Conservation (phyloP, 345 rosid genomes). For the Salix purpurea region DNA sequence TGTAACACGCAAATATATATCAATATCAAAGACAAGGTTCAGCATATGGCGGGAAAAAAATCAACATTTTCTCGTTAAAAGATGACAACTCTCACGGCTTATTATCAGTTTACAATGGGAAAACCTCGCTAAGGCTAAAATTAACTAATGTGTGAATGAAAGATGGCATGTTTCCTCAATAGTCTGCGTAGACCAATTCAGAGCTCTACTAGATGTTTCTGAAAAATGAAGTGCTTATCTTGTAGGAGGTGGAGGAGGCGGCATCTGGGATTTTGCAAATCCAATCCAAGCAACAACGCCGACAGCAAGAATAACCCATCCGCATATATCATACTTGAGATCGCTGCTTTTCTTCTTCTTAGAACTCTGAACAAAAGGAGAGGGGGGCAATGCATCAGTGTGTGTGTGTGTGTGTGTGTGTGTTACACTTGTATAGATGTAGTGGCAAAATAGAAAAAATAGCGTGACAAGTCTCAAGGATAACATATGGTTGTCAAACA, state of each 20-base stretch:
- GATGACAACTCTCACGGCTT: background rate
- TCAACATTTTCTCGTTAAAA: background rate
- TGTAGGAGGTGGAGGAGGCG: slow-evolving; percentile 37
- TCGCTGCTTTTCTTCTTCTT: slow-evolving; percentile 69
- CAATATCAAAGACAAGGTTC: background rate
- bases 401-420: no score
- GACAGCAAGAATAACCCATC: slow-evolving; percentile 81
- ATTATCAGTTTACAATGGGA: slow-evolving; percentile 7
- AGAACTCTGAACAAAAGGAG: slow-evolving; percentile 23
- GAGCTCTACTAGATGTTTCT: background rate
- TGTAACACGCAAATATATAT: background rate
- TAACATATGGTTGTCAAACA: background rate
- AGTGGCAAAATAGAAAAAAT: background rate
- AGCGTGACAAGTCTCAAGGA: background rate
- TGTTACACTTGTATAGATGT: background rate
- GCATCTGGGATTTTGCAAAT: slow-evolving; percentile 66
- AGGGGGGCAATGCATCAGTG: background rate
- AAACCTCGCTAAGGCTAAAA: slow-evolving; percentile 16
- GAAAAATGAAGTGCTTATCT: slow-evolving; percentile 17
- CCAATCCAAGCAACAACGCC: slow-evolving; percentile 84
- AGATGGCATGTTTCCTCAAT: slow-evolving; percentile 15
- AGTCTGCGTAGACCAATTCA: slow-evolving; percentile 2
- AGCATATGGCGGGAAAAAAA: background rate
- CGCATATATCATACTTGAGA: slow-evolving; percentile 65
- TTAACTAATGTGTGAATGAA: background rate